Evolutionary conservation across 306 rosid species (phyloP), one percentile per base, ranked within the genome.

Genomic region (Phaseolus lunatus): DNA sequence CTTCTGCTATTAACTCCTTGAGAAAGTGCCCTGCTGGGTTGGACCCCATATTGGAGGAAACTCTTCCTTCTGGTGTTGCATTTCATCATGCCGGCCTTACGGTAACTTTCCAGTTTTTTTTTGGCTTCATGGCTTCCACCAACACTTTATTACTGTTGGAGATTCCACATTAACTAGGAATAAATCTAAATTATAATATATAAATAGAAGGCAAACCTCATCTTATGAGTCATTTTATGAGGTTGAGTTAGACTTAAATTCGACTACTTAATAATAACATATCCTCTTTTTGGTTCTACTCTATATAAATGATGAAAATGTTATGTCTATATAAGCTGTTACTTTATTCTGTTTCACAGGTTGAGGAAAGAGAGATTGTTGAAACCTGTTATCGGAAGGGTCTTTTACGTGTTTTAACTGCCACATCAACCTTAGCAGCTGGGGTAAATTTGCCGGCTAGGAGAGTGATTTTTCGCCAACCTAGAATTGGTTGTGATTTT

Each of bases 71-170:
- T 66, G 97, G 98, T 29, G 96, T 95, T 86, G 98, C 98, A 73
- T 95, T 89, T 84, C 98, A 95, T 82, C 98, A 95, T 86, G 97
- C 97, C 70, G 97, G 98, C 73, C 98, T 95, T 72, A 92, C 97
- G 87, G 98, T 95, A 89, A 62, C 19, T 19, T 81, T 57, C 76
- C 52, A 18, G 81, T 81, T 57, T 31, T 67, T 29, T 19, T 73
- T 19, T 69, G 44, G 29, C 58, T 44, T 78, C 79, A 14, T 67
- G 73, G 66, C 62, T 82, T 70, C 75, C 48, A 67, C 59, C 29
- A 53, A 9, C 13, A 71, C 27, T 78, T 8, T 49, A 20, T 31
- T 31, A 31, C 4, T 31, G 33, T 29, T 29, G 3, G 33, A 31
- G 5, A 31, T 31, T 31, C 4, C 35, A 31, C 0, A 4, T 31